Conservation (phyloP, 2,329 filamentous ascomycete species). For the Waltergamsia citrina region DNA sequence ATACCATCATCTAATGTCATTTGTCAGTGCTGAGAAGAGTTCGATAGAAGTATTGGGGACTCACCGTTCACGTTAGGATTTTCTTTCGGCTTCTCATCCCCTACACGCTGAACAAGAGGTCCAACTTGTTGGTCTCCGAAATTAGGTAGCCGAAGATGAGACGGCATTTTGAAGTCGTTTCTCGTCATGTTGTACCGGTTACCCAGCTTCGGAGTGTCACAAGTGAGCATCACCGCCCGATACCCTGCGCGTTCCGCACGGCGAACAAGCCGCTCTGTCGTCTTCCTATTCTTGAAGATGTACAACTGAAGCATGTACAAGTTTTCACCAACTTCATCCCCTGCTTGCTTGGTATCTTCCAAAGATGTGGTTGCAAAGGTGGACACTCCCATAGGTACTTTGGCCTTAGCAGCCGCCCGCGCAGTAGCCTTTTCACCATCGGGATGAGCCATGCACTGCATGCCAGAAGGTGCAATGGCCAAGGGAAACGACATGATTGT, state of each 20-base stretch:
- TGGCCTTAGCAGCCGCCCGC: conserved; percentile 25
- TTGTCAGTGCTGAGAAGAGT: too few species aligned
- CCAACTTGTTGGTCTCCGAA: conserved; percentile 11
- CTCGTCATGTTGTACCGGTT: too few species aligned
- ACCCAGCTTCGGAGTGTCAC: too few species aligned
- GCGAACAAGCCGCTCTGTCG: conserved; percentile 24
- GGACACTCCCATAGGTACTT: conserved; percentile 22
- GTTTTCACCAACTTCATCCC: conserved; percentile 14
- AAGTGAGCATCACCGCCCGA: too few species aligned
- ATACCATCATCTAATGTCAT: conserved; percentile 21
- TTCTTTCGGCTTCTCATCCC: conserved; percentile 11
- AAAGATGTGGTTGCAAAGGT: conserved; percentile 7
- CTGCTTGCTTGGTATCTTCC: conserved; percentile 32
- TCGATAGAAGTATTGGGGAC: not conserved
- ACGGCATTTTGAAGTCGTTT: too few species aligned
- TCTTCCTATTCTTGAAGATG: conserved; percentile 35
- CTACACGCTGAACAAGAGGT: conserved; percentile 16
- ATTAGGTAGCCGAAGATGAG: conserved; percentile 20
- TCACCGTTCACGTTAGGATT: not conserved
- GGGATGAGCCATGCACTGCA: conserved; percentile 40
- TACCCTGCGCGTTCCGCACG: conserved; percentile 25
- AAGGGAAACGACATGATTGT: conserved; percentile 36
- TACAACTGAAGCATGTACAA: conserved; percentile 47
- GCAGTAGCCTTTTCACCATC: conserved; percentile 40
- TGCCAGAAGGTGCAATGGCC: conserved; percentile 42